phyloP scores from a whole-genome alignment of 306 rosid species.

The Ochetophila trinervis region DNA sequence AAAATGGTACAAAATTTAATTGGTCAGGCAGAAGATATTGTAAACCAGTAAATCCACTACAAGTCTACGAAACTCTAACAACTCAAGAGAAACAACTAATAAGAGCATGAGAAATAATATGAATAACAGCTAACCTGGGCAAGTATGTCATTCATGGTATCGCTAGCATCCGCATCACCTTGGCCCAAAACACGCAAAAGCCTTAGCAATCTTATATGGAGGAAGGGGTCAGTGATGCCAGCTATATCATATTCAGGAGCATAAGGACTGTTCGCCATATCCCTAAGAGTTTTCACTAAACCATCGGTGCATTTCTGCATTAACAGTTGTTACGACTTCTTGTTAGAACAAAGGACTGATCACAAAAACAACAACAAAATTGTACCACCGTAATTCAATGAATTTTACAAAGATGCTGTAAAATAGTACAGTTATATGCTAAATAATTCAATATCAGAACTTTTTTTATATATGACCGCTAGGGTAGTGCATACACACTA shows the following conservation, averaged over 20 bases:
- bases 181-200: constrained; percentile 90
- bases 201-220: constrained; percentile 85
- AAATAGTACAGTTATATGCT: background rate
- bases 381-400: constrained; percentile 3
- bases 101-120: constrained; percentile 8
- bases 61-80: constrained; percentile 10
- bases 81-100: constrained; percentile 12
- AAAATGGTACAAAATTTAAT: background rate
- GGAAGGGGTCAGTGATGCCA: constrained; percentile 97
- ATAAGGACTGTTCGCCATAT: constrained; percentile 85
- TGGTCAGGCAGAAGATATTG: constrained; percentile 9
- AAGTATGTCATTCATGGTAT: constrained; percentile 95
- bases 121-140: constrained; percentile 71
- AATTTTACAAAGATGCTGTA: constrained; percentile 19
- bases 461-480: constrained; percentile 13
- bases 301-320: constrained; percentile 84
- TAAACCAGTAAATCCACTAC: constrained; percentile 16
- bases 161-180: constrained; percentile 91
- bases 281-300: constrained; percentile 83
- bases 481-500: background rate
- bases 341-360: constrained; percentile 22
- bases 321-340: constrained; percentile 27
- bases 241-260: constrained; percentile 95
- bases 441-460: constrained; percentile 12
- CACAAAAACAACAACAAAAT: constrained; percentile 14